A percentile compares a stretch with the other conserved stretches of the same genome.
These are phyloP conservation scores for Bonnemaisonia californica DNA, from an alignment of 31 red algal species.

Conservation along the genomic window DNA sequence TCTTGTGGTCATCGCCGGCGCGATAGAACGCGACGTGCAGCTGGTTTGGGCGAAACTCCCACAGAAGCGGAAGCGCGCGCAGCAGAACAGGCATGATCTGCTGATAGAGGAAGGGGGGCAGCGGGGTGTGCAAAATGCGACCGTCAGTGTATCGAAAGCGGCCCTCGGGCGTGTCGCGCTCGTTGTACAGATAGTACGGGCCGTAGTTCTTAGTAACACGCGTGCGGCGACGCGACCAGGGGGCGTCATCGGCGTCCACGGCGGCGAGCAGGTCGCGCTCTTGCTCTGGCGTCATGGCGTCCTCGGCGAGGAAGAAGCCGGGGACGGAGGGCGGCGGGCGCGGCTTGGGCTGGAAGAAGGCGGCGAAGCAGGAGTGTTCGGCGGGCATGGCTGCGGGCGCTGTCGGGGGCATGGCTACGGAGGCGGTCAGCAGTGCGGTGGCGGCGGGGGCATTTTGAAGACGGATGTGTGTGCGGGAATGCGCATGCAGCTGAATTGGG, in stretches of 20 bases:
- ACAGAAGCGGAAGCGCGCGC: constrained; percentile 40
- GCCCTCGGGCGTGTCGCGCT: constrained; percentile 40
- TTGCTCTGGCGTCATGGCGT: constrained; percentile 38
- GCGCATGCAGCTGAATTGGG: too few relatives aligned
- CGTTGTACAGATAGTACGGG: constrained; percentile 63
- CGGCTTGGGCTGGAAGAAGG: constrained; percentile 39
- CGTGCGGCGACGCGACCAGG: constrained; percentile 53
- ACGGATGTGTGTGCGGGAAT: too few relatives aligned
- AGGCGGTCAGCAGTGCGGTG: too few relatives aligned
- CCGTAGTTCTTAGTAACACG: constrained; percentile 69
- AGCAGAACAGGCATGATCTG: constrained; percentile 45
- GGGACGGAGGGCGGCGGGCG: constrained; percentile 21
- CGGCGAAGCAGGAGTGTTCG: constrained; percentile 25
- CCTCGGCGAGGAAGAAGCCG: constrained; percentile 43
- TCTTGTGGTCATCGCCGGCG: constrained; percentile 40
- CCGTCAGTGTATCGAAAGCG: constrained; percentile 65
- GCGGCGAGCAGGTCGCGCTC: constrained; percentile 42
- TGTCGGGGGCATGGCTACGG: too few relatives aligned
- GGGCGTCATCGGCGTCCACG: constrained; percentile 34
- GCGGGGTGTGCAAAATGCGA: constrained; percentile 46
- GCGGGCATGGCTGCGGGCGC: constrained; percentile 9
- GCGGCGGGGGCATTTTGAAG: too few relatives aligned
- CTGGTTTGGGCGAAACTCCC: constrained; percentile 61
- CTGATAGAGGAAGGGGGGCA: constrained; percentile 43
- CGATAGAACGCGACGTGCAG: constrained; percentile 68